Evolutionary conservation across 78 protist genomes (phyloP), one percentile per base, ranked within the genome.

Genomic region (Guillardia theta): DNA sequence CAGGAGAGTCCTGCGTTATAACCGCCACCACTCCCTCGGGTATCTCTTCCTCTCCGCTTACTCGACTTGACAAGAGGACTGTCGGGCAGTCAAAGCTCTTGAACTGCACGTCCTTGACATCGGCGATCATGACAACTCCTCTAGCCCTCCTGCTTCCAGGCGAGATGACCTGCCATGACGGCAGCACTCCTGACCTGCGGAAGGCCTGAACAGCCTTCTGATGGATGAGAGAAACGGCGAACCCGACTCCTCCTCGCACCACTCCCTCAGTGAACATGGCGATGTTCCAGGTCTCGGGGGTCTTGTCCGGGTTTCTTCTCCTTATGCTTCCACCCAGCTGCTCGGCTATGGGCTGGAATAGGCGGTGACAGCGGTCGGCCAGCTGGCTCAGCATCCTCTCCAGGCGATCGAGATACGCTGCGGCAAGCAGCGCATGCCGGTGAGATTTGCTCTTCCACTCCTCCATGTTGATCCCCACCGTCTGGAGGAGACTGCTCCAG

Each of bases 231-330:
- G 58, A 10, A 36, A 33, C 41, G 24, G 21, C 48, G 92, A 77
- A 80, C 4, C 39, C 1, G 58, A 4, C 1, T 4, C 54, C 92
- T 1, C 54, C 88, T 4, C 88, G 90, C 0, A 78, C 48, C 4
- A 78, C 18, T 19, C 44, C 83, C 22, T 70, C 83, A 24, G 83
- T 70, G 83, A 70, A 70, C 5, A 70, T 12, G 10, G 83, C 41
- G 6, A 70, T 70, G 83, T 43, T 70, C 83, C 83, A 70, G 83
- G 46, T 70, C 83, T 70, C 83, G 22, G 83, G 83, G 3, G 83
- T 70, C 46, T 43, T 43, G 33, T 70, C 83, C 46, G 83, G 83
- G 5, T 12, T 70, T 4, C 83, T 12, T 3, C 15, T 33, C 41
- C 83, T 36, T n/a, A n/a, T n/a, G n/a, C n/a, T n/a, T n/a, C n/a